A percentile compares a stretch with the other conserved stretches of the same genome.
Conservation (phyloP, 2,329 filamentous ascomycete genomes). For the Exophiala aquamarina region DNA sequence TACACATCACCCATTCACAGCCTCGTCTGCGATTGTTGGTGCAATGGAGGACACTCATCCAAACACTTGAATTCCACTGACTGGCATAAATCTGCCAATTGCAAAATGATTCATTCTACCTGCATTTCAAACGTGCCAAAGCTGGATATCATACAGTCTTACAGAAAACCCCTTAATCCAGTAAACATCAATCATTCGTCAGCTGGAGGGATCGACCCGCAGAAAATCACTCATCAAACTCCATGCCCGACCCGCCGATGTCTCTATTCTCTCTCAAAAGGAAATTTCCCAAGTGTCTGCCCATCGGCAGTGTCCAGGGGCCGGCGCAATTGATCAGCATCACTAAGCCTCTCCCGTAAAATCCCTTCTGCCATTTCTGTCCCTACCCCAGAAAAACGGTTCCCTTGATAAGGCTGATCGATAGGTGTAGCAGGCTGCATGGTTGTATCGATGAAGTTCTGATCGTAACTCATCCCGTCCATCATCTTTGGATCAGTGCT, state of each 20-base stretch:
- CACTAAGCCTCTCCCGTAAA: slow-evolving; percentile 59
- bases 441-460: slow-evolving; percentile 65
- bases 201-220: no score
- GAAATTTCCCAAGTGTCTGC: slow-evolving; percentile 27
- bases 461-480: slow-evolving; percentile 65
- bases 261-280: slow-evolving; percentile 27
- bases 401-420: slow-evolving; percentile 30
- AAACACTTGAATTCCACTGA: no score
- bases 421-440: slow-evolving; percentile 57
- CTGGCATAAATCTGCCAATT: no score
- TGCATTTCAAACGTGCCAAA: neutral
- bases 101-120: no score
- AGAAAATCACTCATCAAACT: no score
- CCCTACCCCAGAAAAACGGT: slow-evolving; percentile 30
- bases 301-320: slow-evolving; percentile 13
- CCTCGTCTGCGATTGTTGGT: no score
- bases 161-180: no score
- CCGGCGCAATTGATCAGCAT: slow-evolving; percentile 41
- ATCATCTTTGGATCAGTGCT: slow-evolving; percentile 61
- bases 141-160: no score
- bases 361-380: slow-evolving; percentile 65
- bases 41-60: no score
- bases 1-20: no score
- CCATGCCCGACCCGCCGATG: no score
- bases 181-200: no score